Base-by-base conservation (phyloP, 192 early-diverging fungal species). In the Coemansia guatemalensis region DNA sequence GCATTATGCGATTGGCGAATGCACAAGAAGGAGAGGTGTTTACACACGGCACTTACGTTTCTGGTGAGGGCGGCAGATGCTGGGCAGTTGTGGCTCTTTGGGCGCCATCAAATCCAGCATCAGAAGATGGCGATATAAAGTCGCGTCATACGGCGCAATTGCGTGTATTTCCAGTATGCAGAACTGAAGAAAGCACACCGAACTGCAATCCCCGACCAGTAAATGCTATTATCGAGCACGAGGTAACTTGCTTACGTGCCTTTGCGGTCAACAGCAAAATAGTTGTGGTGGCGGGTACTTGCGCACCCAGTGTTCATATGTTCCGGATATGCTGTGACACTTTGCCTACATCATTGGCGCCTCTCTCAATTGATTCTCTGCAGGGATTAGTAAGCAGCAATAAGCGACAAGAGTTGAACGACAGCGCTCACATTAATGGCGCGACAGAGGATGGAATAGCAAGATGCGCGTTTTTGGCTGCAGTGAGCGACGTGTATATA, bases 401-500 rank as follows among this genome's bases (percentile, higher is more conserved):
- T 29, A 23, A 41, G 18, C 14, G 11, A 17, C 17, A 33, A 32
- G 26, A 27, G 23, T 21, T 29, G n/a, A 21, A 26, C 23, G 33
- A 60, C 54, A 21, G 35, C 14, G 48, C 64, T 53, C 35, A 48
- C 21, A 25, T 65, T 53, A 59, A 62, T 54, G 48, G 18, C 30
- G 29, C 30, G n/a, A 21, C 32, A 12, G 23, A 24, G 11, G 14
- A 18, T 11, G 21, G 29, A 35, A 48, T 7, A n/a, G 17, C 53
- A 17, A 14, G 17, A 5, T 18, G 18, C 33, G 22, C 29, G n/a
- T 29, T 23, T 23, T 8, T 25, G 24, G 35, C 35, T 8, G 64
- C 60, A 29, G 58, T 68, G 49, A 78, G 63, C 51, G 75, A 78
- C 20, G 60, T 62, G 0, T 78, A 55, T 50, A 29, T 78, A 22